A percentile compares a stretch with the other conserved stretches of the same genome.
phyloP scores from a whole-genome alignment of 306 rosid genomes.

The Astragalus membranaceus region DNA sequence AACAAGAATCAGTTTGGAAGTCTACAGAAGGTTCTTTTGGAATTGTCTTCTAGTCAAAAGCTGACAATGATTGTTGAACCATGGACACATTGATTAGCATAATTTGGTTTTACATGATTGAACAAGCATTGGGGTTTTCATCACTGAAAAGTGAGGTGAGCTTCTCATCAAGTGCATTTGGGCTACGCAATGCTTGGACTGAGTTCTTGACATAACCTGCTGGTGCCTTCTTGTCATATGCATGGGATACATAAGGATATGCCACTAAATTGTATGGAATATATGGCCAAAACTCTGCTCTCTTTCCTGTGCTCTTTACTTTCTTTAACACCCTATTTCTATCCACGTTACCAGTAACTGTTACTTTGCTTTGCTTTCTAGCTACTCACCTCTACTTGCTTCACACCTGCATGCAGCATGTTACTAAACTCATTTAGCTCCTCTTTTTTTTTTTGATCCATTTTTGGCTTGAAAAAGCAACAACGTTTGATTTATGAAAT shows the following conservation, averaged over 20 bases:
- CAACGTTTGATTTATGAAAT: too few species aligned
- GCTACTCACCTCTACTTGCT: constrained; percentile 59
- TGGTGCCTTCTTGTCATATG: constrained; percentile 88
- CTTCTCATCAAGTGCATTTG: constrained; percentile 54
- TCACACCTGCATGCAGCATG: constrained; percentile 35
- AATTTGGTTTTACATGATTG: constrained; percentile 42
- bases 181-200: constrained; percentile 43
- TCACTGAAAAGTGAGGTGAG: constrained; percentile 58
- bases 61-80: background rate
- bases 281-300: constrained; percentile 89
- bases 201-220: constrained; percentile 66
- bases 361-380: constrained; percentile 69
- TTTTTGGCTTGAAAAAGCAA: too few species aligned
- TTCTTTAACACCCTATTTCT: constrained; percentile 59
- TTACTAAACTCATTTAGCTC: background rate
- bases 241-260: constrained; percentile 70
- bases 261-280: constrained; percentile 66
- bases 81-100: background rate
- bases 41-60: background rate
- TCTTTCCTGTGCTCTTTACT: constrained; percentile 67
- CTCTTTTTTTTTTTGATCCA: too few species aligned
- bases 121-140: constrained; percentile 81
- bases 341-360: constrained; percentile 60
- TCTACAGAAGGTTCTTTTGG: background rate
- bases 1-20: background rate